phyloP scores from a whole-genome alignment of 164 flowering plant genomes.

The Cinnamomum chago region DNA sequence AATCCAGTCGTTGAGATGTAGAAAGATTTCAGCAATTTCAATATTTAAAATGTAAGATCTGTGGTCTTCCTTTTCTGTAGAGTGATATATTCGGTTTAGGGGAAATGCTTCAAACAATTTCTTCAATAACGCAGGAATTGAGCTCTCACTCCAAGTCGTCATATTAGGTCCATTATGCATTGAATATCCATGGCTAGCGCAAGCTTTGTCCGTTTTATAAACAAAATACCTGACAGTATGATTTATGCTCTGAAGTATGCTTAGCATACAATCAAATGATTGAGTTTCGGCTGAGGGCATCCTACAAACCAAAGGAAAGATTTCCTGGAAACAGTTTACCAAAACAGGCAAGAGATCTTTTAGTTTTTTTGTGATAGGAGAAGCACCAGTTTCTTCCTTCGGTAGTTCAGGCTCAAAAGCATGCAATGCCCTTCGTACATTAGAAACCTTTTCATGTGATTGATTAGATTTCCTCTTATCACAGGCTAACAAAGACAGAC shows the following conservation, averaged over 20 bases:
- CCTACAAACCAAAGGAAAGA: conserved; percentile 34
- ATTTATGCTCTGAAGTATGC: conserved; percentile 64
- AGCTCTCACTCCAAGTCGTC: conserved; percentile 21
- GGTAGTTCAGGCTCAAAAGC: conserved; percentile 46
- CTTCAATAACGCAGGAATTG: conserved; percentile 34
- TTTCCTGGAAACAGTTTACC: conserved; percentile 63
- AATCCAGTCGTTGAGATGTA: conserved; percentile 44
- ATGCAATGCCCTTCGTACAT: conserved; percentile 34
- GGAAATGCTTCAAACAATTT: conserved; percentile 67
- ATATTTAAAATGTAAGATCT: conserved; percentile 53
- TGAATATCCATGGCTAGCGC: conserved; percentile 15
- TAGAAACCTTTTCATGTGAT: conserved; percentile 16
- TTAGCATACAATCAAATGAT: conserved; percentile 62
- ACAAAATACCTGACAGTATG: conserved; percentile 38
- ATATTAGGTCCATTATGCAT: conserved; percentile 9
- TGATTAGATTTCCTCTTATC: neutral
- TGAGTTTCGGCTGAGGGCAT: conserved; percentile 41
- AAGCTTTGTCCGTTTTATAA: conserved; percentile 19
- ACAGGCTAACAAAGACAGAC: conserved; percentile 68
- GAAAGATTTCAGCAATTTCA: conserved; percentile 52
- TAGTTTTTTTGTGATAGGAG: conserved; percentile 31
- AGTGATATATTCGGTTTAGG: conserved; percentile 32
- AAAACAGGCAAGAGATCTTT: conserved; percentile 64
- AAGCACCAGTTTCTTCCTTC: conserved; percentile 39
- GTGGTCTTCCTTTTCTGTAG: conserved; percentile 55